Conservation (phyloP, 1,284 basidiomycete genomes). For the Phellinidium pouzarii region DNA sequence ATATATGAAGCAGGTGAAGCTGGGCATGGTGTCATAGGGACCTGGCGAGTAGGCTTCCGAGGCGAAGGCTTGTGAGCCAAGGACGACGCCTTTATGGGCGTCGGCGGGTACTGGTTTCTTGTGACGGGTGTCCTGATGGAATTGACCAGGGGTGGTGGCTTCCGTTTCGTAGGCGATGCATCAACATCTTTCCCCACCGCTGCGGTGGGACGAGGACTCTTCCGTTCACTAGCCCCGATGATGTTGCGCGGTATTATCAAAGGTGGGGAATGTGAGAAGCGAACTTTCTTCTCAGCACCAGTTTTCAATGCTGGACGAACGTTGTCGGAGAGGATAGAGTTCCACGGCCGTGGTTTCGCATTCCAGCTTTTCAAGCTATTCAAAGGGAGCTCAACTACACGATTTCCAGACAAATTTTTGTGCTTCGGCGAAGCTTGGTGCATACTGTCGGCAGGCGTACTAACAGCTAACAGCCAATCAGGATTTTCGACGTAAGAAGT, state of each 20-base stretch:
- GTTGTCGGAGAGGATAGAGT: slow-evolving; percentile 10
- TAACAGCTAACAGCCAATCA: too few species aligned
- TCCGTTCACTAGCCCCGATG: neutral
- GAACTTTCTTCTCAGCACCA: slow-evolving; percentile 13
- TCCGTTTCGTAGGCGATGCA: slow-evolving; percentile 1
- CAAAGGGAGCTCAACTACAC: neutral
- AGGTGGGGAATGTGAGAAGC: slow-evolving; percentile 11
- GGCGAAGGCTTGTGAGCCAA: neutral
- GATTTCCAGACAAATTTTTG: neutral
- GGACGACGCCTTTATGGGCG: neutral
- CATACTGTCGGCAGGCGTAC: neutral
- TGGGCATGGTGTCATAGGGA: neutral
- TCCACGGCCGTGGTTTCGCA: slow-evolving; percentile 3
- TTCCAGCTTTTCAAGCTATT: slow-evolving; percentile 1
- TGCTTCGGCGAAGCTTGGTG: neutral
- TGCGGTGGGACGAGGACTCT: neutral
- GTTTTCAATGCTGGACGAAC: neutral
- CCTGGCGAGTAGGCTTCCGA: neutral
- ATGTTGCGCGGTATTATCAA: slow-evolving; percentile 3
- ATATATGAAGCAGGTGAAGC: neutral
- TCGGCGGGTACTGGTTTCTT: neutral
- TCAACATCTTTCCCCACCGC: neutral
- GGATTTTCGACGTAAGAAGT: neutral
- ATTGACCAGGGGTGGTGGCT: neutral
- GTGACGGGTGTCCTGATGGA: neutral